phyloP scores from a whole-genome alignment of 1,284 basidiomycete genomes.

The Pseudozyma pruni region DNA sequence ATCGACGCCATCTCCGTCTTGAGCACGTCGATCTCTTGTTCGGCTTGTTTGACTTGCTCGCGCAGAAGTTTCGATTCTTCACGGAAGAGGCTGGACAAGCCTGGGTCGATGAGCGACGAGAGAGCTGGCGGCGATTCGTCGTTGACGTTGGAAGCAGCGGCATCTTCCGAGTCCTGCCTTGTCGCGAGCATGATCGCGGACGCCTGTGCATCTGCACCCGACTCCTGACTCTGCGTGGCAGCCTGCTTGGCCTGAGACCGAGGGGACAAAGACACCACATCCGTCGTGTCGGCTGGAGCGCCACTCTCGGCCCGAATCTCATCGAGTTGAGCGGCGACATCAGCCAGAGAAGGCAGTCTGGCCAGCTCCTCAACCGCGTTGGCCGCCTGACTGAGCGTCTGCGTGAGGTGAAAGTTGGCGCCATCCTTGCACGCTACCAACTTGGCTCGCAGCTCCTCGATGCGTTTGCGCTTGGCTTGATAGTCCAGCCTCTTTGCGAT shows the following conservation, averaged over 20 bases:
- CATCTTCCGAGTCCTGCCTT: too few relatives aligned
- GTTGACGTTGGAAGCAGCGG: neutral
- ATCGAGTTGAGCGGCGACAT: slow-evolving; percentile 22
- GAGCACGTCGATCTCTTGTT: slow-evolving; percentile 72
- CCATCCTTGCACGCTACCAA: slow-evolving; percentile 44
- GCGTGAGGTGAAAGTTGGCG: slow-evolving; percentile 24
- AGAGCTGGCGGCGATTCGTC: slow-evolving; percentile 11
- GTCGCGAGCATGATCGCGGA: neutral
- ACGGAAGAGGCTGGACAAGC: slow-evolving; percentile 27
- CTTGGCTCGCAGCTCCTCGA: slow-evolving; percentile 36
- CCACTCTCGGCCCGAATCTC: slow-evolving; percentile 18
- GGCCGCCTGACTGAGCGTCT: slow-evolving; percentile 39
- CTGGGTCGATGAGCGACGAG: slow-evolving; percentile 24
- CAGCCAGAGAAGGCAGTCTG: slow-evolving; percentile 23
- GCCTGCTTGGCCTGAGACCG: slow-evolving; percentile 3
- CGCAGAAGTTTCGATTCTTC: slow-evolving; percentile 65
- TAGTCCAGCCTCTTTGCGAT: slow-evolving; percentile 74
- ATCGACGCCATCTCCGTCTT: slow-evolving; percentile 79
- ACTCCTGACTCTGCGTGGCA: slow-evolving; percentile 5
- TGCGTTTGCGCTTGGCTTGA: slow-evolving; percentile 32
- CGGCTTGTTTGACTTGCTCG: slow-evolving; percentile 73
- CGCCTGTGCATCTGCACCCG: too few relatives aligned
- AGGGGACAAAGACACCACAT: neutral
- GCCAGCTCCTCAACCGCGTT: slow-evolving; percentile 33
- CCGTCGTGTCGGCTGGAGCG: neutral